Percentiles rank a stretch among this genome's conserved stretches.
These are phyloP conservation scores for Populus tremula DNA, from an alignment of 345 rosid species.

Conservation along the genomic window DNA sequence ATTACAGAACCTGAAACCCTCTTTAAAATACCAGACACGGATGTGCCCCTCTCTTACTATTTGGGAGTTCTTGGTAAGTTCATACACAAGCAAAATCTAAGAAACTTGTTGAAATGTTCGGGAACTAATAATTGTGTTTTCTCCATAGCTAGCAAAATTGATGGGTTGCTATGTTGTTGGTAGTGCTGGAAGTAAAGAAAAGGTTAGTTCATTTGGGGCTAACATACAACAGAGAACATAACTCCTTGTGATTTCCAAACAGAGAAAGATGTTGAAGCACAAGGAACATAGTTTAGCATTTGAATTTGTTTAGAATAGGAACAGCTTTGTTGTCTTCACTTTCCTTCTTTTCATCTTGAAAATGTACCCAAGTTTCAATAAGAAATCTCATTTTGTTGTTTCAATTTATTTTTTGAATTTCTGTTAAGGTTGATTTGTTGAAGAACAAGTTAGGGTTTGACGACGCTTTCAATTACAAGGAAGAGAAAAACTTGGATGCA, in stretches of 20 bases:
- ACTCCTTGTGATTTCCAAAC: too few relatives aligned
- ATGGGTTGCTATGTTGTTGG: slow-evolving; percentile 56
- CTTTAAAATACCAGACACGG: slow-evolving; percentile 18
- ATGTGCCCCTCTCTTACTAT: slow-evolving; percentile 33
- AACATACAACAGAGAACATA: too few relatives aligned
- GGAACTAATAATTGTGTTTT: background rate
- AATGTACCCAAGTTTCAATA: too few relatives aligned
- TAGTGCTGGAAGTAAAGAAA: slow-evolving; percentile 47
- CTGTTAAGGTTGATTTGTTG: slow-evolving; percentile 40
- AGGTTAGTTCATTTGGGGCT: slow-evolving; percentile 13
- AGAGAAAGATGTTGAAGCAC: too few relatives aligned
- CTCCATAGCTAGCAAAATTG: slow-evolving; percentile 41
- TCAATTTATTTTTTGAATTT: too few relatives aligned
- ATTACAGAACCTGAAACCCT: background rate
- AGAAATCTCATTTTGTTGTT: too few relatives aligned
- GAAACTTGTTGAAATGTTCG: background rate
- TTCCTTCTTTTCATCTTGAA: too few relatives aligned
- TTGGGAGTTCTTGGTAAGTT: slow-evolving; percentile 21
- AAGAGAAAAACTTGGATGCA: background rate
- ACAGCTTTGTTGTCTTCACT: background rate
- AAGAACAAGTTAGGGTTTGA: slow-evolving; percentile 55
- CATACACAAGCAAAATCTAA: background rate
- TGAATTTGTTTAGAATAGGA: too few relatives aligned
- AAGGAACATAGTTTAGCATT: too few relatives aligned
- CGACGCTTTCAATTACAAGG: slow-evolving; percentile 45